These are phyloP conservation scores for Sordariomycetes sp. DNA, from an alignment of 2,329 filamentous ascomycete species.

Conservation along the genomic window DNA sequence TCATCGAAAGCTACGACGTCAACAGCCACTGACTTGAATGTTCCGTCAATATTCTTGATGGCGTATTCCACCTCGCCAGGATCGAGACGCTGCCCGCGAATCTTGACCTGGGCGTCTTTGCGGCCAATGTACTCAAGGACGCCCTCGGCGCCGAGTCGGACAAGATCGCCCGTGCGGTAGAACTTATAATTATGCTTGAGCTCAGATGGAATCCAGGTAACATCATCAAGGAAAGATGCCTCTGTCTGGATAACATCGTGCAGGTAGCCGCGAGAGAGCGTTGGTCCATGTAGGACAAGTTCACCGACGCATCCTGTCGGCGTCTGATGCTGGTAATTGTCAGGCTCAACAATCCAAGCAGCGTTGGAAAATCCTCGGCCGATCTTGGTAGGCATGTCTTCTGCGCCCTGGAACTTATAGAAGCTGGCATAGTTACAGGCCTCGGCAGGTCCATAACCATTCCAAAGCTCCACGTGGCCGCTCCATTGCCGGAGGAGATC, in stretches of 20 bases:
- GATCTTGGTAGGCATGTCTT: not conserved
- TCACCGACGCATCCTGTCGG: not conserved
- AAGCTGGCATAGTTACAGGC: too few relatives aligned
- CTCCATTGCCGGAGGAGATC: not conserved
- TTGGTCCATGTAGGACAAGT: not conserved
- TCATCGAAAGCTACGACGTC: not conserved
- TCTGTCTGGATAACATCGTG: constrained; percentile 10
- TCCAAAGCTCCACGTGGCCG: constrained; percentile 3
- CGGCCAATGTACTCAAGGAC: constrained; percentile 33
- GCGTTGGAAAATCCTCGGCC: constrained; percentile 1
- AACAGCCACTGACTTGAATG: not conserved
- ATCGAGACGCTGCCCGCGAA: constrained; percentile 53
- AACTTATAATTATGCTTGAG: constrained; percentile 8
- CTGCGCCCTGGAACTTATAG: not conserved
- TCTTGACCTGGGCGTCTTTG: constrained; percentile 60
- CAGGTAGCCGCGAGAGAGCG: constrained; percentile 2
- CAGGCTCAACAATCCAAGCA: constrained; percentile 10
- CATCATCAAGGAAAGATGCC: constrained; percentile 7
- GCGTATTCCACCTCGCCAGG: constrained; percentile 14
- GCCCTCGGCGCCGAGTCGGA: constrained; percentile 18
- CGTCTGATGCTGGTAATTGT: constrained; percentile 9
- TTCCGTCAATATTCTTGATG: constrained; percentile 1
- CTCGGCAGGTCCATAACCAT: constrained; percentile 11
- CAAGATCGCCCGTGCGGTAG: constrained; percentile 37
- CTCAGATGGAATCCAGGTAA: not conserved